Evolutionary conservation across 768 basidiomycete species (phyloP), one percentile per base, ranked within the genome.

Genomic region (Kwoniella sp.): DNA sequence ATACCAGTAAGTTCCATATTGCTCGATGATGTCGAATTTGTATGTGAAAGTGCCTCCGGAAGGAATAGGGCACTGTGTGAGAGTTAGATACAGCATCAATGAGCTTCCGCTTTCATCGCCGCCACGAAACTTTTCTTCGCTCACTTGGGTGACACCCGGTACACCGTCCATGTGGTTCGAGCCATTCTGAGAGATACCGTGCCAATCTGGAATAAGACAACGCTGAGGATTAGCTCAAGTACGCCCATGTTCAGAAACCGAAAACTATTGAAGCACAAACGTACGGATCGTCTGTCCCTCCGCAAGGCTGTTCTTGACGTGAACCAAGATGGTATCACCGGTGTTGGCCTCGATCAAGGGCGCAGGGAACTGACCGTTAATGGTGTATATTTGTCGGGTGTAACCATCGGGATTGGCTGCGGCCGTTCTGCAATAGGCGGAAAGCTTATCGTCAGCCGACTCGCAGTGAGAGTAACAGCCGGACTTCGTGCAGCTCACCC

Each of bases 341-440:
- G 63, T 66, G 55, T 77, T 77, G 4, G 59, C 72, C 62, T 77
- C 72, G 51, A 75, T 72, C 20, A 74, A 52, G 12, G 76, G 74
- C 1, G 63, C 72, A 15, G 72, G 72, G 37, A 66, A 73, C 26
- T 64, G 45, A 4, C 61, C 61, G 54, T 73, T 73, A 30, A 73
- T 64, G 20, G 60, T 62, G 50, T 58, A 71, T 12, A 73, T 51
- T 41, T 63, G 64, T 41, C 73, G 52, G 23, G 51, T 29, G 26
- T 61, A 71, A 13, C 73, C 73, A 67, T 73, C 73, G 2, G 73
- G 73, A 13, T 65, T 71, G 48, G 61, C 34, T 17, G 47, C 54
- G 38, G 31, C 57, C n/a, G 63, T 38, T 25, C 63, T 65, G 38
- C 9, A 51, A 55, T 31, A 22, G 29, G n/a, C 38, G 2, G 1